Conservation (phyloP, 768 basidiomycete species). For the Boletus reticulatus region DNA sequence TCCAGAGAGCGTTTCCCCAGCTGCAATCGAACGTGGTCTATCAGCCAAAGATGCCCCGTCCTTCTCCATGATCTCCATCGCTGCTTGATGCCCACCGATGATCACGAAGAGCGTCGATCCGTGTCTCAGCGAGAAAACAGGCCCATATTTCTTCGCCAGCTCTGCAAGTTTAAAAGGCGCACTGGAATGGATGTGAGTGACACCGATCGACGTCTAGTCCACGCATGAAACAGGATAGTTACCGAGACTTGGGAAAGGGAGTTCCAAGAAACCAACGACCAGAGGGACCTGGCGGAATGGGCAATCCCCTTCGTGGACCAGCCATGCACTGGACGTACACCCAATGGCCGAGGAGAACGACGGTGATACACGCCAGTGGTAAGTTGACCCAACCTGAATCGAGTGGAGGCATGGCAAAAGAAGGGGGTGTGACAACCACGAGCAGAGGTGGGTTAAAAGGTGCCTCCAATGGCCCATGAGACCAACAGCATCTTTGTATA, state of each 20-base stretch:
- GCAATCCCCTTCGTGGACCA: background rate
- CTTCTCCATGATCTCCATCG: slow-evolving; percentile 40
- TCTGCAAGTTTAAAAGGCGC: background rate
- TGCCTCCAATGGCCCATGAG: no score
- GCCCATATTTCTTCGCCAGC: background rate
- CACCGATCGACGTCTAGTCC: no score
- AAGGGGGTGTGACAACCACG: no score
- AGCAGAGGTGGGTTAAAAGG: no score
- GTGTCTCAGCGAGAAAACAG: background rate
- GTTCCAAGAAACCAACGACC: slow-evolving; percentile 10
- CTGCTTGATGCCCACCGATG: slow-evolving; percentile 19
- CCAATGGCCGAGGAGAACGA: background rate
- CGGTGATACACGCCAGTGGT: background rate
- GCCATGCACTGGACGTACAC: background rate
- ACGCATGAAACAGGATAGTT: background rate
- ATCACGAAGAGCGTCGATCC: background rate
- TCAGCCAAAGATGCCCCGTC: slow-evolving; percentile 35
- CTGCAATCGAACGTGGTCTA: slow-evolving; percentile 36
- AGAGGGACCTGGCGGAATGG: slow-evolving; percentile 5
- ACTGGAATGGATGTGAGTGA: background rate
- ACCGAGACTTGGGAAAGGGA: slow-evolving; percentile 6
- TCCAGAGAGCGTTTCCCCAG: slow-evolving; percentile 33
- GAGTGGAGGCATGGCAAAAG: background rate
- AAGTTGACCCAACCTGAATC: background rate
- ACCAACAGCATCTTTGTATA: no score